phyloP scores from a whole-genome alignment of 306 rosid genomes.

The cucumber (Cucumis sativus) region Cucumber_9930_V3 NC_026658.2:1219001-1219500 shows the following conservation, averaged over 20 bases:
- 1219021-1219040: conserved; percentile 58
- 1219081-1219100: conserved; percentile 57
- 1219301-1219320: conserved; percentile 64
- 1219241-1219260: conserved; percentile 66
- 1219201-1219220: neutral
- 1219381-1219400: conserved; percentile 30
- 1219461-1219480: neutral
- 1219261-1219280: conserved; percentile 62
- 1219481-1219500: neutral
- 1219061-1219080: conserved; percentile 63
- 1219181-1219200: neutral
- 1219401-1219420: conserved; percentile 2
- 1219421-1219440: neutral
- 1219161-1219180: neutral
- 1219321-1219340: conserved; percentile 97
- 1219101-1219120: conserved; percentile 78
- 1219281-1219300: conserved; percentile 80
- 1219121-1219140: conserved; percentile 98
- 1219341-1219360: conserved; percentile 72
- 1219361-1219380: conserved; percentile 38
- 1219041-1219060: conserved; percentile 83
- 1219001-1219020: neutral
- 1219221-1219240: conserved; percentile 49
- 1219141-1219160: conserved; percentile 28
- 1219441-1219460: neutral